phyloP scores from a whole-genome alignment of 1,139 yeast species.

The Kodamaea ohmeri region DNA sequence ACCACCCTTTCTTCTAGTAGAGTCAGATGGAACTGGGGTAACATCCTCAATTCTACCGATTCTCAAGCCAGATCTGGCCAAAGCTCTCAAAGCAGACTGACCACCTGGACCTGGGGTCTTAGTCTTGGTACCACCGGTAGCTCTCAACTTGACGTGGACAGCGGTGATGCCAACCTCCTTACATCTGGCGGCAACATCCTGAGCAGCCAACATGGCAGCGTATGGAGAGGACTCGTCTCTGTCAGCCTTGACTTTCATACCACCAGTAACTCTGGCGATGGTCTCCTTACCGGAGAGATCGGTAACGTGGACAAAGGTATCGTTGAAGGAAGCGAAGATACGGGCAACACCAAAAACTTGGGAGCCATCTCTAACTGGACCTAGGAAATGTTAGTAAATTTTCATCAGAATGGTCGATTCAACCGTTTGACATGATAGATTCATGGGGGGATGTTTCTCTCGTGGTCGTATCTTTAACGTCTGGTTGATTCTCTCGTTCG shows the following conservation, averaged over 20 bases:
- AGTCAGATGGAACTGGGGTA: slow-evolving; percentile 99
- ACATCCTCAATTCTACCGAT: slow-evolving; percentile 99
- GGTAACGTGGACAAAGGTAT: slow-evolving; percentile 99
- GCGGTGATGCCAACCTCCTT: slow-evolving; percentile 99
- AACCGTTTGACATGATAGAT: too few species aligned
- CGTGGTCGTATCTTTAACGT: neutral
- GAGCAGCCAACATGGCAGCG: slow-evolving; percentile 99
- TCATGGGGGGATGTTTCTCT: neutral
- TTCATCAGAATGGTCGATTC: neutral
- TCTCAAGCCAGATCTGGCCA: slow-evolving; percentile 99
- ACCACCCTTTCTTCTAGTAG: slow-evolving; percentile 99
- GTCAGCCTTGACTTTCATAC: slow-evolving; percentile 99
- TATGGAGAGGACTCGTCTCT: slow-evolving; percentile 99
- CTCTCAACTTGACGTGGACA: slow-evolving; percentile 99
- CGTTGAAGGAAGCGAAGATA: slow-evolving; percentile 99
- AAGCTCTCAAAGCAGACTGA: slow-evolving; percentile 99
- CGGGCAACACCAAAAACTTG: slow-evolving; percentile 99
- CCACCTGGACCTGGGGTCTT: slow-evolving; percentile 99
- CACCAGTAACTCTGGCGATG: slow-evolving; percentile 99
- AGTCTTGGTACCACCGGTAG: slow-evolving; percentile 99
- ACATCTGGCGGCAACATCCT: slow-evolving; percentile 98
- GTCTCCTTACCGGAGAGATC: slow-evolving; percentile 99
- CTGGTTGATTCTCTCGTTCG: slow-evolving; percentile 1
- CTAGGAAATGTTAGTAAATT: slow-evolving; percentile 34
- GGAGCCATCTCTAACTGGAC: slow-evolving; percentile 92